Base-by-base conservation (phyloP, 2,329 filamentous ascomycete genomes). In the Paecilomyces formosus region DNA sequence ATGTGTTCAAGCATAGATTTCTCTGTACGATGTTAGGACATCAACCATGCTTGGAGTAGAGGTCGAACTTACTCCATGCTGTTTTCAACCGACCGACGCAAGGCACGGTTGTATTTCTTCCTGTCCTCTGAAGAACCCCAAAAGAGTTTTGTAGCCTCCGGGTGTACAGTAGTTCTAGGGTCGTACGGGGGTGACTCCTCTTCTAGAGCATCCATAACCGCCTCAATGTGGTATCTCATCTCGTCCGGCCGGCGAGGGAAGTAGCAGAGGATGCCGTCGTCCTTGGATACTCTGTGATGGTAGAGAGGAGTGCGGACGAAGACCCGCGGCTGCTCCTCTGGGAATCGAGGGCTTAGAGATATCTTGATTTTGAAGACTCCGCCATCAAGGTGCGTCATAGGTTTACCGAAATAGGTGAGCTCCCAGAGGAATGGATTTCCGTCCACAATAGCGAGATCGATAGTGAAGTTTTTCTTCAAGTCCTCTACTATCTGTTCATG, bases 341-440 rank as follows among this genome's bases (percentile, higher is more conserved):
- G 94, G 68, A 97, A 97, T 5, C 85, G 84, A 5, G 90, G 87
- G 66, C 91, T 96, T 67, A 97, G 87, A 67, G 81, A 81, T 57
- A 97, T 80, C 66, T 82, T 88, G 72, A 97, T 88, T 61, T 85
- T 85, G 77, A 97, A 93, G 61, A 97, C 83, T 1, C 93, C 92
- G 15, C 92, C 93, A 66, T 97, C 93, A 1, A 97, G 83, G 65
- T 96, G 92, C 5, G 92, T 96, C 88, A 94, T 95, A 0, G 92
- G 90, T 57, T 88, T 85, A 26, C 94, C 94, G 70, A 97, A 95
- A 71, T 96, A 92, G 1, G 90, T 94, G 60, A 97, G 72, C 21
- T 82, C 74, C 94, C 94, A 97, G 21, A 93, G 81, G 68, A 97
- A 97, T 0, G 93, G 92, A 66, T 97, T 97, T 45, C 81, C 84